Base-by-base conservation (phyloP, 805 yeast species). In the Kregervanrija pseudodelftensis region DNA sequence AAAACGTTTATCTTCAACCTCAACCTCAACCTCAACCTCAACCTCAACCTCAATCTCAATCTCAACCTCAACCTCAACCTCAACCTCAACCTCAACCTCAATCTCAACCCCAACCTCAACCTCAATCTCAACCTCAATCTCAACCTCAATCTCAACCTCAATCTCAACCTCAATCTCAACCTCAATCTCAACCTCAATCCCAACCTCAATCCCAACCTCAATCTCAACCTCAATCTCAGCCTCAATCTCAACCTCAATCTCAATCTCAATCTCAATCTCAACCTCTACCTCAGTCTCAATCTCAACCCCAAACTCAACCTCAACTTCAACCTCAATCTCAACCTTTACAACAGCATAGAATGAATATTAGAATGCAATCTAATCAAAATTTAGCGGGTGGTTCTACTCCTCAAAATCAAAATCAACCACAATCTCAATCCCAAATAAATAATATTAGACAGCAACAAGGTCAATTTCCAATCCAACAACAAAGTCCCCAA, bases 391-490 rank as follows among this genome's bases (percentile, higher is more conserved):
- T 38, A 34, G 45, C 36, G 17, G 46, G 39, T 36, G 52, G 45
- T 14, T 54, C 49, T 36, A 41, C 38, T 38, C 53, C 43, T 22
- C 54, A 52, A n/a, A 48, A 49, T 16, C 55, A 49, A 33, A 52
- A 56, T 4, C 60, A 55, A 39, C 56, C 55, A n/a, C 55, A 53
- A 11, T 58, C 61, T 38, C 63, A 56, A 45, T 54, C 58, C 8
- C 62, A 61, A 43, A 54, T 49, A 56, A 55, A 50, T 42, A 55
- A 50, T 47, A 52, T 49, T 39, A 53, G 54, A 40, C 58, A 53
- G 46, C 62, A 51, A 49, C 61, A 45, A 49, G 47, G 49, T 37
- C 48, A 28, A 39, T 51, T 28, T 33, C 47, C 38, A 44, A 46
- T 31, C 42, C 54, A 33, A 31, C 58, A 51, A 16, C 49, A 28